These are phyloP conservation scores for Vanrija sp. DNA, from an alignment of 1,284 basidiomycete species.

Conservation along the genomic window DNA sequence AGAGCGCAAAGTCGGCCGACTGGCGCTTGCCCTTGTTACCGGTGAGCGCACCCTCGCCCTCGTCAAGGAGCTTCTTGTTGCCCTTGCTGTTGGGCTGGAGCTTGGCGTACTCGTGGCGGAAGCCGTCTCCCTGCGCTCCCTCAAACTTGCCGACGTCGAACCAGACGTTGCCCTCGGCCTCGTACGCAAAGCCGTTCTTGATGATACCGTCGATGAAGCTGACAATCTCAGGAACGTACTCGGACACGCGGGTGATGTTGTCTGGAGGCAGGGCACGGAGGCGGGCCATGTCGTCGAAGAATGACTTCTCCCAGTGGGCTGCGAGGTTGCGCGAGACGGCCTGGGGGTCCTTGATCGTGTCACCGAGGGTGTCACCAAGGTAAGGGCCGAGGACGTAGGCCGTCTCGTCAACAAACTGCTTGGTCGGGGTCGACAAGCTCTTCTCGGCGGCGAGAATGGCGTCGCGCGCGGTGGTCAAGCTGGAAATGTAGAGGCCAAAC, in stretches of 20 bases:
- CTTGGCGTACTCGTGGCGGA: slow-evolving; percentile 84
- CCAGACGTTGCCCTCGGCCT: slow-evolving; percentile 83
- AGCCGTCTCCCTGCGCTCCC: slow-evolving; percentile 53
- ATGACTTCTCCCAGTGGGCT: slow-evolving; percentile 83
- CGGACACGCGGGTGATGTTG: slow-evolving; percentile 89
- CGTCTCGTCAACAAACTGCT: slow-evolving; percentile 64
- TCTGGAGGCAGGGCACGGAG: slow-evolving; percentile 84
- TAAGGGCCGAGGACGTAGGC: slow-evolving; percentile 69
- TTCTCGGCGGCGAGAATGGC: slow-evolving; percentile 38
- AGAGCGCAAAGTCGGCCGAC: slow-evolving; percentile 84
- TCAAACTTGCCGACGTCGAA: slow-evolving; percentile 92
- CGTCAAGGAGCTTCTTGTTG: slow-evolving; percentile 82
- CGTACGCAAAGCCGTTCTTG: slow-evolving; percentile 86
- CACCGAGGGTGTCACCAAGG: slow-evolving; percentile 73
- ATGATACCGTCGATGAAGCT: slow-evolving; percentile 82
- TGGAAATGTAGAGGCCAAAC: slow-evolving; percentile 77
- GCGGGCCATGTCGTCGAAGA: slow-evolving; percentile 88
- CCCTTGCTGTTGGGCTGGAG: slow-evolving; percentile 93
- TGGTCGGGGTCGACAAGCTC: slow-evolving; percentile 50
- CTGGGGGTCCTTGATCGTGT: slow-evolving; percentile 74
- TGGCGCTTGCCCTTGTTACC: slow-evolving; percentile 59
- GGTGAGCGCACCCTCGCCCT: slow-evolving; percentile 84
- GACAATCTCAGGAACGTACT: slow-evolving; percentile 95
- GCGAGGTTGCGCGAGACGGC: slow-evolving; percentile 79
- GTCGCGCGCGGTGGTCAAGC: slow-evolving; percentile 58